phyloP scores from a whole-genome alignment of 352 stramenopile genomes.

The Halophytophthora batemanensis region DNA sequence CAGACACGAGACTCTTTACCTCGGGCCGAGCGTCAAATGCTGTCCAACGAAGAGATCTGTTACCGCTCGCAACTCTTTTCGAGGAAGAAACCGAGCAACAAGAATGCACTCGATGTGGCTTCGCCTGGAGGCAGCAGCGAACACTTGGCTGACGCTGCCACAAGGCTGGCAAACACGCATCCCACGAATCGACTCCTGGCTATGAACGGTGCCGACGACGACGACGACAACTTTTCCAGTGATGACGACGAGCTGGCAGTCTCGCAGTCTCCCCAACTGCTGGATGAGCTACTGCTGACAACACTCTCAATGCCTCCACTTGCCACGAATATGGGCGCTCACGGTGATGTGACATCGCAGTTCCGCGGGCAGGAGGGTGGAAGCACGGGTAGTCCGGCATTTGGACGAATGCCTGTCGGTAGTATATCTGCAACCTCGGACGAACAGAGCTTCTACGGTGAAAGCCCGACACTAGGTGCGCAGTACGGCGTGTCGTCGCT shows the following conservation, averaged over 20 bases:
- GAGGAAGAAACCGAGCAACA: conserved; percentile 50
- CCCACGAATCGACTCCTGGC: not conserved
- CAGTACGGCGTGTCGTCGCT: conserved; percentile 50
- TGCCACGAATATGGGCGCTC: conserved; percentile 18
- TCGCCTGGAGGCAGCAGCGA: conserved; percentile 3
- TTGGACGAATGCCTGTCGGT: conserved; percentile 1
- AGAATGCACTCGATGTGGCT: conserved; percentile 27
- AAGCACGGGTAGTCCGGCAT: not conserved
- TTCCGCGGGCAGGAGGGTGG: not conserved
- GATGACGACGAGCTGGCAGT: conserved; percentile 66
- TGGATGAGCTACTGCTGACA: conserved; percentile 74
- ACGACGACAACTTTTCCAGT: conserved; percentile 42
- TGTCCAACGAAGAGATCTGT: conserved; percentile 63
- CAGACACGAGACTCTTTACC: not conserved
- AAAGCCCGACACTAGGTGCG: conserved; percentile 34
- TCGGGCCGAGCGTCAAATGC: conserved; percentile 28
- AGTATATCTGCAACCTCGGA: conserved; percentile 6
- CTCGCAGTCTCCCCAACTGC: conserved; percentile 55
- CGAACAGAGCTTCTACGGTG: conserved; percentile 34
- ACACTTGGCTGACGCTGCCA: conserved; percentile 1
- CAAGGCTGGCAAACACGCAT: not conserved
- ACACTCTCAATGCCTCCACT: conserved; percentile 69
- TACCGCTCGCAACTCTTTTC: conserved; percentile 65
- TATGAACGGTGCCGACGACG: conserved; percentile 15
- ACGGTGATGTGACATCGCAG: not conserved